These are phyloP conservation scores for Citrus medica DNA, from an alignment of 345 rosid genomes.

Conservation along the genomic window DNA sequence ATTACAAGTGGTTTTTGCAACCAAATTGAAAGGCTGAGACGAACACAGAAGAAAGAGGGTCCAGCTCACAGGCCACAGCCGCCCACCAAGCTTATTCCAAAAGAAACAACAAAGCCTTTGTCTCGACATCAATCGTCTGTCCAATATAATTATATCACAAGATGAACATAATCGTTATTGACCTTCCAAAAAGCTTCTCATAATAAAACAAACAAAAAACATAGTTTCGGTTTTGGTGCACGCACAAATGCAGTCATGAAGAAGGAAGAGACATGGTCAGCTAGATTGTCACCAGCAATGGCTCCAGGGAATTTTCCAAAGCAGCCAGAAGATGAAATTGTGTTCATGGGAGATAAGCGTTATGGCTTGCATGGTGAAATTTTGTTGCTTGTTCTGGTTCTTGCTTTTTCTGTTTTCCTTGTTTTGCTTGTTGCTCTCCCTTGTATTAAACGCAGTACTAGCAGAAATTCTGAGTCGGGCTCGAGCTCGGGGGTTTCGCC, in stretches of 20 bases:
- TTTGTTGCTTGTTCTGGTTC: conserved; percentile 25
- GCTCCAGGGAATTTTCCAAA: conserved; percentile 3
- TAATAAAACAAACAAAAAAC: neutral
- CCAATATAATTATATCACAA: too few relatives aligned
- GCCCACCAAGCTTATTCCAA: neutral
- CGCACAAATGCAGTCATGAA: neutral
- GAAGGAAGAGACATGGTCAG: neutral
- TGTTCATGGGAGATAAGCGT: conserved; percentile 28
- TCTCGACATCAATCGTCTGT: neutral
- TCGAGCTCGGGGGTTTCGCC: too few relatives aligned
- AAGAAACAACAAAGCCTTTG: neutral
- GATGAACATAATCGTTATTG: neutral
- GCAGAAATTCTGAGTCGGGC: conserved; percentile 21
- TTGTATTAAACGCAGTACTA: conserved; percentile 27
- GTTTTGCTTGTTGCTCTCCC: conserved; percentile 33
- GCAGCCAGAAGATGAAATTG: conserved; percentile 2
- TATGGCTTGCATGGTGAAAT: conserved; percentile 51
- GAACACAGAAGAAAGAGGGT: too few relatives aligned
- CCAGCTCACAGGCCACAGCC: neutral
- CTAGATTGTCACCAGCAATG: conserved; percentile 6
- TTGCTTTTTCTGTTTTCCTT: conserved; percentile 37
- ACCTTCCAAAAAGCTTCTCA: neutral
- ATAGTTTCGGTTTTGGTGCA: neutral
- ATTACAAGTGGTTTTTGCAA: too few relatives aligned
- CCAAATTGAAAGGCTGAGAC: too few relatives aligned